These are phyloP conservation scores for Paracamarosporium sp. DNA, from an alignment of 2,329 filamentous ascomycete species.

Conservation along the genomic window DNA sequence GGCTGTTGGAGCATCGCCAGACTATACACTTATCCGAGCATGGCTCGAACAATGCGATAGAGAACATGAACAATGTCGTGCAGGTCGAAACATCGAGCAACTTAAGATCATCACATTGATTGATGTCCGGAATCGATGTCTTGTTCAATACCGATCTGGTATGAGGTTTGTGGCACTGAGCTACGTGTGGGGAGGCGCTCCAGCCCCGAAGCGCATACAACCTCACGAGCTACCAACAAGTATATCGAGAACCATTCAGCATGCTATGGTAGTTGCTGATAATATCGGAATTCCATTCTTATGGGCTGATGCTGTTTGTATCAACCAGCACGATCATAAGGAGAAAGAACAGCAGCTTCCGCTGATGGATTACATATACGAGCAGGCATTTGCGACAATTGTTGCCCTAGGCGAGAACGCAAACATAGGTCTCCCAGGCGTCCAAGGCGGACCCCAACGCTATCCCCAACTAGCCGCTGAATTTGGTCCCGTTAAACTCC, in stretches of 20 bases:
- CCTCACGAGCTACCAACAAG: not conserved
- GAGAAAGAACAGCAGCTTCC: not conserved
- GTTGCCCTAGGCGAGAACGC: not conserved
- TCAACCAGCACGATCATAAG: not conserved
- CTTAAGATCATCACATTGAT: not conserved
- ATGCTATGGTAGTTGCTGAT: not conserved
- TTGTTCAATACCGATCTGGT: not conserved
- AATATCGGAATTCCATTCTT: not conserved
- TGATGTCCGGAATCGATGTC: not conserved
- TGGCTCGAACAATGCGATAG: not conserved
- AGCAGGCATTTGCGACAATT: conserved; percentile 1
- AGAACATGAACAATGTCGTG: not conserved
- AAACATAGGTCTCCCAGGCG: not conserved
- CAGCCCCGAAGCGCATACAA: not conserved
- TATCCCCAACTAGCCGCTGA: not conserved
- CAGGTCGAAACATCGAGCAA: not conserved
- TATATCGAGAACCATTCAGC: not conserved
- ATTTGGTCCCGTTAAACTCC: not conserved
- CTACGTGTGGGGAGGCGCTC: not conserved
- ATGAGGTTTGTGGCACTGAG: conserved; percentile 2
- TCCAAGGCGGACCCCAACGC: not conserved
- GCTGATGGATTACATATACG: conserved; percentile 4
- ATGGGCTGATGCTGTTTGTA: conserved; percentile 4
- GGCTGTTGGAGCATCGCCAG: not conserved
- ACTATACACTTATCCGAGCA: not conserved